Base-by-base conservation (phyloP, 1,284 basidiomycete species). In the Ustilago bromivora region DNA sequence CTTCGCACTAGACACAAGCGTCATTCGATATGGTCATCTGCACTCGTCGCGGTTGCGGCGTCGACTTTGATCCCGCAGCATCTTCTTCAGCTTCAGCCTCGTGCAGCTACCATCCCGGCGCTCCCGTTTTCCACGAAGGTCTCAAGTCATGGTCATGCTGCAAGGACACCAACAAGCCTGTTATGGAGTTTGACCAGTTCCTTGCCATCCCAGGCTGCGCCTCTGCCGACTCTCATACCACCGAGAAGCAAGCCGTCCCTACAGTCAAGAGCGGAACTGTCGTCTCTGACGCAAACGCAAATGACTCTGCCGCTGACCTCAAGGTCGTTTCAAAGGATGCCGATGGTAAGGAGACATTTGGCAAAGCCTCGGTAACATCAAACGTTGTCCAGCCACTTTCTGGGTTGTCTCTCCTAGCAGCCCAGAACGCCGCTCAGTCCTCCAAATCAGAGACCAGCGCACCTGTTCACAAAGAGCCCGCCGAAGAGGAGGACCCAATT, bases 91-190 rank as follows among this genome's bases (percentile, higher is more conserved):
- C 46, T 7, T 23, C 47, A 17, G 70, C 58, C 15, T 70, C 65
- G 0, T 85, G 84, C 67, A 60, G 34, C n/a, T 77, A 80, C 70
- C 84, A 86, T 57, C 83, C 84, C 1, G 84, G 84, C 56, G 75
- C 80, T 9, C 84, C 84, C 31, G 78, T 86, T 43, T 86, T 86
- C 63, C 84, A 85, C 73, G 84, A 86, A 61, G 84, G 84, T 17
- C 79, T 79, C 51, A 86, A 86, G 65, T 84, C 82, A 1, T 86
- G 84, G 84, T 85, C 84, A 2, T 86, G 84, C 76, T 86, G 84
- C 80, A 76, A 82, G 38, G 76, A 82, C 9, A 74, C 69, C 23
- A 83, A 85, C 80, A 85, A 85, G 72, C 84, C 84, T 12, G 84
- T 86, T 57, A 66, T 85, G 65, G 84, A 86, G 53, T 86, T 86